Evolutionary conservation across 2,329 filamentous ascomycete genomes (phyloP).

Genomic region (Thermothelomyces thermophilus): DNA sequence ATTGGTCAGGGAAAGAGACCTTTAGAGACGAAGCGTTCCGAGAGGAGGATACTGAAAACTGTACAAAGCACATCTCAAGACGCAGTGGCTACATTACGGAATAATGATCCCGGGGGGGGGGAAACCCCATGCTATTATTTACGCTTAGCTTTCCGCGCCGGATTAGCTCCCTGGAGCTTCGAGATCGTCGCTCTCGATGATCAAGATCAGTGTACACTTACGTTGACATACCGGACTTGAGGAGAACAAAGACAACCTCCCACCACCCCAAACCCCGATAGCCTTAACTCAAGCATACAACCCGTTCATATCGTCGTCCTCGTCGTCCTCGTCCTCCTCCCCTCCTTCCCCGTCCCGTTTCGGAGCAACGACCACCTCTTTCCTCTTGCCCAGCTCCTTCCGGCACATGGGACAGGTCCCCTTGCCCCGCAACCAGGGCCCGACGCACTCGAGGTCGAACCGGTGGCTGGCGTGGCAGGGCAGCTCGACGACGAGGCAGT

Average conservation of each 20-base stretch:
- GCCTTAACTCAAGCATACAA: slow-evolving; percentile 40
- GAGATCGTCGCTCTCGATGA: too few species aligned
- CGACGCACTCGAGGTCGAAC: slow-evolving; percentile 63
- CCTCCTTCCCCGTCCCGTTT: slow-evolving; percentile 37
- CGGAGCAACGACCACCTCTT: slow-evolving; percentile 31
- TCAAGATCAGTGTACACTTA: too few species aligned
- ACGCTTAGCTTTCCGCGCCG: too few species aligned
- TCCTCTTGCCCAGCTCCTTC: slow-evolving; percentile 53
- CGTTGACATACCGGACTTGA: too few species aligned
- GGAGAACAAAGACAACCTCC: background rate
- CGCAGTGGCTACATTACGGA: background rate
- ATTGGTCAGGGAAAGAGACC: background rate
- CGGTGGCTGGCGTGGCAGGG: slow-evolving; percentile 53
- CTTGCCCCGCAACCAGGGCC: slow-evolving; percentile 58
- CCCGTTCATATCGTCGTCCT: slow-evolving; percentile 47
- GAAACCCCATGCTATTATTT: background rate
- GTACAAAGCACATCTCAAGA: background rate
- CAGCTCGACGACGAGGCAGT: slow-evolving; percentile 57
- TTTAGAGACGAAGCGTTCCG: background rate
- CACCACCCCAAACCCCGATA: too few species aligned
- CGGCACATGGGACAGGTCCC: slow-evolving; percentile 60
- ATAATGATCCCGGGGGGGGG: background rate
- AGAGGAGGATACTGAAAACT: background rate
- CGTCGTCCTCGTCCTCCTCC: slow-evolving; percentile 42
- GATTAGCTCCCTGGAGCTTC: too few species aligned